These are phyloP conservation scores for Colletotrichum gloeosporioides DNA, from an alignment of 2,329 filamentous ascomycete genomes.

Conservation along the genomic window DNA sequence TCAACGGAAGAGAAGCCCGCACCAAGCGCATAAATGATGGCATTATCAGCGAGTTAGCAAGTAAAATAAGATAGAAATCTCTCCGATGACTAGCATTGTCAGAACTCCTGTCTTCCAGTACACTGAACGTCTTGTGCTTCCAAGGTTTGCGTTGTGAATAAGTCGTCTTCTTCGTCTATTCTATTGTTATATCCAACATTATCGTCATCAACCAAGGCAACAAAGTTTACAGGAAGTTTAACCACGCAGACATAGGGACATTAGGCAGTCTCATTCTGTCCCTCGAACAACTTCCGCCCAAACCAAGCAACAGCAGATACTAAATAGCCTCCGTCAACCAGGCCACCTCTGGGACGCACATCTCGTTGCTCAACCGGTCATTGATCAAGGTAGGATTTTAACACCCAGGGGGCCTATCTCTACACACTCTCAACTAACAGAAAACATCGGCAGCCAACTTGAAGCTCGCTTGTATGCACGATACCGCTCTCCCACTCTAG, in stretches of 20 bases:
- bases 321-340: not conserved
- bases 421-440: not conserved
- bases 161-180: not conserved
- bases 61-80: not conserved
- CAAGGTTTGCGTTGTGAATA: not conserved
- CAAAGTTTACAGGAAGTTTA: not conserved
- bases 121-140: not conserved
- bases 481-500: not conserved
- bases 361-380: not conserved
- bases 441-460: not conserved
- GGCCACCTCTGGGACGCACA: not conserved
- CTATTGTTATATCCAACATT: not conserved
- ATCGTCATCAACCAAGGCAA: not conserved
- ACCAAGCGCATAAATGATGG: not conserved
- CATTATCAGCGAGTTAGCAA: not conserved
- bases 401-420: not conserved
- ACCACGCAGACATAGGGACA: not conserved
- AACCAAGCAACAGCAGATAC: not conserved
- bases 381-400: not conserved
- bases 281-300: not conserved
- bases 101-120: not conserved
- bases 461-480: not conserved
- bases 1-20: slow-evolving; percentile 21
- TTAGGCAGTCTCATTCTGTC: not conserved
- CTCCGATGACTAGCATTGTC: not conserved